Evolutionary conservation across 208 protist species (phyloP), one percentile per base, ranked within the genome.

Genomic region (Leishmania mexicana): DNA sequence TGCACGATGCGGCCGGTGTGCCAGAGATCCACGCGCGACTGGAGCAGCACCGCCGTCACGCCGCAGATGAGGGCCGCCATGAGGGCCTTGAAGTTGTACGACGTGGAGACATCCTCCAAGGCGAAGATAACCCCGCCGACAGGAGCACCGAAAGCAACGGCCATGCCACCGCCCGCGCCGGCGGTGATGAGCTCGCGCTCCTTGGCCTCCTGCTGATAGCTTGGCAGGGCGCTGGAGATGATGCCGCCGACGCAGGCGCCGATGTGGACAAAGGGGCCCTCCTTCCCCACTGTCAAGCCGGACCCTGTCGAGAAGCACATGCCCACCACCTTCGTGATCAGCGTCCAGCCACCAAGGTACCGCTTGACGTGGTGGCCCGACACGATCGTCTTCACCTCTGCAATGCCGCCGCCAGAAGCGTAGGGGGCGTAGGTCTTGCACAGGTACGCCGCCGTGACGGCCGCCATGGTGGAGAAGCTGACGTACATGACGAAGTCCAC

Each of bases 211-310:
- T 83, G 71, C 71, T 90, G 86, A 73, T 92, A 96, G 71, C 87
- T 86, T 68, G 88, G 85, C 70, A 97, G 96, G 19, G 87, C 57
- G 49, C 86, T 78, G 21, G 95, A 75, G 47, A 96, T 78, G 71
- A 94, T 82, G 78, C 87, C 88, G 40, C 90, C 90, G 35, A 95
- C 86, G 85, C 92, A 95, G 40, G 93, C 89, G n/a, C 94, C 90
- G 85, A 98, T 92, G 78, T 98, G 95, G 31, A 98, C 94, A 83
- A 97, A 98, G 3, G 95, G 95, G 7, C 95, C 95, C 76, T 98
- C 95, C 76, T 96, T 97, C 45, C 95, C 95, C 19, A 96, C 85
- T 6, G 89, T 87, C 49, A 98, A 86, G 13, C 95, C 95, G 21
- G 90, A 90, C 60, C 93, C 95, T 35, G 93, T 93, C 65, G 90